Evolutionary conservation across 768 basidiomycete genomes (phyloP).

Genomic region (Suillus clintonianus): DNA sequence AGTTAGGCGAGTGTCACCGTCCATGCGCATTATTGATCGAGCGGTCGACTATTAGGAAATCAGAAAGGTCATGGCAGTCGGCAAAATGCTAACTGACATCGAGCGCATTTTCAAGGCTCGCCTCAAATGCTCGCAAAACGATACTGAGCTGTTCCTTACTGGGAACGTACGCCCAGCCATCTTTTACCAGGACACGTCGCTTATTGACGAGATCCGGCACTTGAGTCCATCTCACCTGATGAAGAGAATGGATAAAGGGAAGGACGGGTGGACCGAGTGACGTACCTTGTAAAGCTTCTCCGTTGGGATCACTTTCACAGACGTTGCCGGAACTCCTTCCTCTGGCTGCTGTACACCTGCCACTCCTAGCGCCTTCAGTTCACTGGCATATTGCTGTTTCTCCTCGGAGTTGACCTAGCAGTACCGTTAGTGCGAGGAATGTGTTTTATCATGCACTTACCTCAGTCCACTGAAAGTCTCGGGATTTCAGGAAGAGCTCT

Average conservation of each 20-base stretch:
- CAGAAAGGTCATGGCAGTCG: conserved; percentile 5
- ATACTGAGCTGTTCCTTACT: conserved; percentile 77
- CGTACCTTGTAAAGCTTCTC: conserved; percentile 71
- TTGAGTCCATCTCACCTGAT: conserved; percentile 92
- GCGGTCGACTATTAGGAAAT: conserved; percentile 66
- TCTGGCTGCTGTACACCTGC: conserved; percentile 9
- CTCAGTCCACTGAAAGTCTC: conserved; percentile 64
- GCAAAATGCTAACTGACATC: conserved; percentile 50
- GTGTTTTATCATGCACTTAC: conserved; percentile 38
- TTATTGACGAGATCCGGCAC: conserved; percentile 90
- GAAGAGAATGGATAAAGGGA: background rate
- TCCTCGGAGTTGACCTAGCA: conserved; percentile 61
- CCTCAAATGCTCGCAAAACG: conserved; percentile 84
- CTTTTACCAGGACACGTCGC: conserved; percentile 73
- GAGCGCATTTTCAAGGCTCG: conserved; percentile 68
- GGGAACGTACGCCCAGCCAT: conserved; percentile 90
- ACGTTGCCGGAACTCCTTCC: background rate
- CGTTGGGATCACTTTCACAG: background rate
- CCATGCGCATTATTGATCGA: conserved; percentile 83
- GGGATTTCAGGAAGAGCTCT: conserved; percentile 61
- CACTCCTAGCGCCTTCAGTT: conserved; percentile 45
- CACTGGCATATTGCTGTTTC: conserved; percentile 43
- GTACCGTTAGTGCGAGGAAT: conserved; percentile 4
- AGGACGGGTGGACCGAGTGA: background rate
- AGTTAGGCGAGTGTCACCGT: conserved; percentile 89